Evolutionary conservation across 1,139 yeast species (phyloP), one percentile per base, ranked within the genome.

Genomic region (Candida sp.): DNA sequence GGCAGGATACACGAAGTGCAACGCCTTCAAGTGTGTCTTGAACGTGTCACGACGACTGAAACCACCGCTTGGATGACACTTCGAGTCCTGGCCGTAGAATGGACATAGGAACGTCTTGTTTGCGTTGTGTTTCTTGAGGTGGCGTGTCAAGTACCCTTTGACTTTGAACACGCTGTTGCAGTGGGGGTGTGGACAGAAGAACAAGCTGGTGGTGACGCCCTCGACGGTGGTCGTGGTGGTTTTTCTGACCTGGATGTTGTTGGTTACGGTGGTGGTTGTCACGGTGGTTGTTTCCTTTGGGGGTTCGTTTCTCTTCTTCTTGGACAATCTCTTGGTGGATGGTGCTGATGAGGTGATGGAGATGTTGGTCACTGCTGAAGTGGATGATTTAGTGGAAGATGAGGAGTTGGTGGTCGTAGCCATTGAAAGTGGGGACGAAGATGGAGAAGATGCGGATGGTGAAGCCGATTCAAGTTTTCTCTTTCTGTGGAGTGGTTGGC

Each of bases 11-110:
- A 80, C 75, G 60, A 82, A 83, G 65, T 83, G 87, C 47, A 83
- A 67, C 1, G 85, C 84, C 58, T 80, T 82, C 49, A 82, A 70
- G 62, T 82, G 87, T 2, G 85, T 81, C 58, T 81, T 81, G 61
- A 75, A 81, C 6, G 86, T 82, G 59, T 83, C 87, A 59, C 85
- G 70, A 56, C 86, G 69, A 6, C 85, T 78, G 59, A 83, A 83
- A 3, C 84, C 85, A 32, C 87, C 86, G 1, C 82, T 80, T 39
- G 84, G 83, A 63, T 82, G 87, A 60, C 87, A 83, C 58, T 77
- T 73, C 0, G 82, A 73, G 3, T 80, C 81, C 8, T 59, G 50
- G 31, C 74, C 72, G 61, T 69, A 81, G 63, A 78, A 83, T 1
- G 87, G 87, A 62, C 87, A 83, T 49, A 67, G 63, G 62, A 80